These are phyloP conservation scores for Fereydounia khargensis DNA, from an alignment of 1,284 basidiomycete genomes.

Conservation along the genomic window DNA sequence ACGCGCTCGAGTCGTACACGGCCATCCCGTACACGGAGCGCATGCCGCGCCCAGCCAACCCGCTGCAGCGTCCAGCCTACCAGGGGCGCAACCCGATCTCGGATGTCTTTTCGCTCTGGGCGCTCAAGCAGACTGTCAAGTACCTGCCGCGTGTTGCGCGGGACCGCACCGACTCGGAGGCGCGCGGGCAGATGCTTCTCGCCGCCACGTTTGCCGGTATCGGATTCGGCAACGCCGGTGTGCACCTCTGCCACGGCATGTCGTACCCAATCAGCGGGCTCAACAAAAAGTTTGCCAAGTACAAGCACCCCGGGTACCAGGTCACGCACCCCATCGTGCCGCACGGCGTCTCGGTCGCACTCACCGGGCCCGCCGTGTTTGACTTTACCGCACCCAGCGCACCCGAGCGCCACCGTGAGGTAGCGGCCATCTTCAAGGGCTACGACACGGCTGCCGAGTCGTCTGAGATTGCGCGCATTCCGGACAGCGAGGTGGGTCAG, in stretches of 20 bases:
- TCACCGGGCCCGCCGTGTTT: constrained; percentile 34
- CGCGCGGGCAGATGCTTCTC: constrained; percentile 85
- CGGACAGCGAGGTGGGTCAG: constrained; percentile 77
- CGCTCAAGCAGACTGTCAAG: constrained; percentile 82
- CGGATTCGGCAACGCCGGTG: constrained; percentile 90
- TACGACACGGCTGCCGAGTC: constrained; percentile 22
- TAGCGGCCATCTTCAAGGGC: constrained; percentile 76
- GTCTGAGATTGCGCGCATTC: constrained; percentile 63
- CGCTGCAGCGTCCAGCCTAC: constrained; percentile 82
- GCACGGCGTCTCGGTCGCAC: constrained; percentile 60
- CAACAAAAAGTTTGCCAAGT: constrained; percentile 72
- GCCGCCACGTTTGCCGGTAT: constrained; percentile 69
- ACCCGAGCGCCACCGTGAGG: constrained; percentile 84
- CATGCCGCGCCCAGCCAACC: constrained; percentile 81
- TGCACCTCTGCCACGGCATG: constrained; percentile 59
- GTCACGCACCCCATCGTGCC: constrained; percentile 85
- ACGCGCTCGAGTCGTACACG: constrained; percentile 75
- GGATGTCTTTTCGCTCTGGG: constrained; percentile 95
- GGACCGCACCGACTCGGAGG: constrained; percentile 73
- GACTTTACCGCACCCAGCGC: constrained; percentile 62
- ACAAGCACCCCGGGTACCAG: constrained; percentile 66
- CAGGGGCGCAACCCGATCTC: constrained; percentile 93
- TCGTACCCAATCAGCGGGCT: constrained; percentile 63
- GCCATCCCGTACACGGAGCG: constrained; percentile 71
- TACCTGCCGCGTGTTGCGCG: constrained; percentile 83